Evolutionary conservation across 148 eudicot genomes (phyloP).

Genomic region (Amaranthus cruentus): DNA sequence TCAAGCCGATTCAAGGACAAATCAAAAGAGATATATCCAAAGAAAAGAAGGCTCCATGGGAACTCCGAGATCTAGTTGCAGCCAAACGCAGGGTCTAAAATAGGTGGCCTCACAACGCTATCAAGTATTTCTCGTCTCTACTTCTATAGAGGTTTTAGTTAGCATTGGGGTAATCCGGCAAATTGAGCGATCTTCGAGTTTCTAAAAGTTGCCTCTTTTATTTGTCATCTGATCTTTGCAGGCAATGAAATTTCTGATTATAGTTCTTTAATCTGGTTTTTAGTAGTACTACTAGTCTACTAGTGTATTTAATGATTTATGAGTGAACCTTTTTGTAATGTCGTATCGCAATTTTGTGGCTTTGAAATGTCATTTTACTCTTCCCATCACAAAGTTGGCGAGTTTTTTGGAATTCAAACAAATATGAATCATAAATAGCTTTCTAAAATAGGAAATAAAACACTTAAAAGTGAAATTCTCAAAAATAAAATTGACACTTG

Average conservation of each 20-base stretch:
- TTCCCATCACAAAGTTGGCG: no score
- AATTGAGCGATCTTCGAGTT: slow-evolving; percentile 17
- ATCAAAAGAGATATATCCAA: slow-evolving; percentile 49
- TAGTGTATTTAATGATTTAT: slow-evolving; percentile 17
- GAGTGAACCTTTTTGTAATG: not conserved
- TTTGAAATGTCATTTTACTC: no score
- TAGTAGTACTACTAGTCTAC: slow-evolving; percentile 8
- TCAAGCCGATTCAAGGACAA: slow-evolving; percentile 32
- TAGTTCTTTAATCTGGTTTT: not conserved
- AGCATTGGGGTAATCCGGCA: slow-evolving; percentile 24
- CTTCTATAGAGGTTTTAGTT: slow-evolving; percentile 5
- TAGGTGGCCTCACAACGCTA: not conserved
- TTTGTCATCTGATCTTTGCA: not conserved
- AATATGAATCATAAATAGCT: no score
- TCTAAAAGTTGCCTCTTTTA: slow-evolving; percentile 3
- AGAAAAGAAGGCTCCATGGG: slow-evolving; percentile 58
- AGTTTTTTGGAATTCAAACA: no score
- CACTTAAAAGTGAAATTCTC: no score
- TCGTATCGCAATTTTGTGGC: no score
- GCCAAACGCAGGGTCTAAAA: slow-evolving; percentile 16
- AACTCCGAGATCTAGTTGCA: slow-evolving; percentile 24
- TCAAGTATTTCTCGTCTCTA: slow-evolving; percentile 7
- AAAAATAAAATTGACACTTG: no score
- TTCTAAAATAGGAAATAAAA: no score
- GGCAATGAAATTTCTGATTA: slow-evolving; percentile 5